phyloP scores from a whole-genome alignment of 768 basidiomycete species.

The Galerina marginata region DNA sequence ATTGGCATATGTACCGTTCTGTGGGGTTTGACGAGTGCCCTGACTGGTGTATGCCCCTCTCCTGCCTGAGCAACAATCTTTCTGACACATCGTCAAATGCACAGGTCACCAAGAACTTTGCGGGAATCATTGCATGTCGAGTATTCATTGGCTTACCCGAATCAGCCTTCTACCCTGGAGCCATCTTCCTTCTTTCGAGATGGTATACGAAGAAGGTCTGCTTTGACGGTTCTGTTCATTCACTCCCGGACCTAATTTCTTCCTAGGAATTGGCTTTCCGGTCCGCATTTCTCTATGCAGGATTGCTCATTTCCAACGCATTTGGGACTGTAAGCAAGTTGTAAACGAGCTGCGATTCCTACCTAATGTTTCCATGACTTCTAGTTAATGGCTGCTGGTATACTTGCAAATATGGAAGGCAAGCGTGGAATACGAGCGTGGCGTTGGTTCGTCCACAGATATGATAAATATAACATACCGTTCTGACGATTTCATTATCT shows the following conservation, averaged over 20 bases:
- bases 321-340: constrained; percentile 59
- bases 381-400: constrained; percentile 77
- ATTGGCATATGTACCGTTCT: constrained; percentile 63
- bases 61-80: background rate
- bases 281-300: constrained; percentile 63
- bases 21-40: constrained; percentile 67
- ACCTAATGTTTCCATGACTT: background rate
- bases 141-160: constrained; percentile 70
- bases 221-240: background rate
- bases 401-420: constrained; percentile 72
- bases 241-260: background rate
- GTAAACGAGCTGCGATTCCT: background rate
- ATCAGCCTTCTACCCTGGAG: constrained; percentile 70
- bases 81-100: background rate
- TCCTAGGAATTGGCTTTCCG: constrained; percentile 68
- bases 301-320: constrained; percentile 67
- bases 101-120: constrained; percentile 57
- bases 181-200: constrained; percentile 50
- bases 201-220: constrained; percentile 64
- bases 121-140: constrained; percentile 60
- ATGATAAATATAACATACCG: background rate
- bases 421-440: constrained; percentile 69
- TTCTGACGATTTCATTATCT: background rate
- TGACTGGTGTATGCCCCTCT: constrained; percentile 57
- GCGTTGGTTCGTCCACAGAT: constrained; percentile 55